Conservation (phyloP, 2,329 filamentous ascomycete species). For the Parasarocladium wereldwijsianum region DNA sequence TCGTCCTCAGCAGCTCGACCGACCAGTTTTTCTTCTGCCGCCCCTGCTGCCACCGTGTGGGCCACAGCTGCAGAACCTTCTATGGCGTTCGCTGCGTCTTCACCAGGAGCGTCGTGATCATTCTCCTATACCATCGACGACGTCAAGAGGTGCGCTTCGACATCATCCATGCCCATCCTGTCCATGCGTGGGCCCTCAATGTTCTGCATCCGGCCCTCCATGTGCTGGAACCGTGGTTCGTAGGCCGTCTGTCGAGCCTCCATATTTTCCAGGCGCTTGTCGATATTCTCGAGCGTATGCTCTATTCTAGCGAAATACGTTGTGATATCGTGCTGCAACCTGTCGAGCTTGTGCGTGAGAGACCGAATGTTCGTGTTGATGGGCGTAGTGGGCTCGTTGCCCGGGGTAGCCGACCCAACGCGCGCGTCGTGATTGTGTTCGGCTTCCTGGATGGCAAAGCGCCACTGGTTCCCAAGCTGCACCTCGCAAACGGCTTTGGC, state of each 20-base stretch:
- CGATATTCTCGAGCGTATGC: conserved; percentile 32
- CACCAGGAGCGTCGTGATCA: conserved; percentile 7
- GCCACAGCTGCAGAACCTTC: neutral
- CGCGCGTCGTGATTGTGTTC: conserved; percentile 48
- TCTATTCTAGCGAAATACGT: conserved; percentile 37
- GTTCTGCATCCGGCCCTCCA: conserved; percentile 25
- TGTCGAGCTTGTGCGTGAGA: conserved; percentile 44
- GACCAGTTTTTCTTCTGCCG: neutral
- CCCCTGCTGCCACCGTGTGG: neutral
- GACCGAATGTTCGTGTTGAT: conserved; percentile 42
- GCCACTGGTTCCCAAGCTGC: conserved; percentile 47
- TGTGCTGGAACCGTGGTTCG: conserved; percentile 28
- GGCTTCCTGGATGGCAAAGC: conserved; percentile 45
- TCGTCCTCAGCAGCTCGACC: neutral
- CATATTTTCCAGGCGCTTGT: conserved; percentile 40
- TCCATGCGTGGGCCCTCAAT: conserved; percentile 28
- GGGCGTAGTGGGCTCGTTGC: conserved; percentile 38
- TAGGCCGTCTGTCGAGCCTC: conserved; percentile 28
- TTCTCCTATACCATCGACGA: conserved; percentile 28
- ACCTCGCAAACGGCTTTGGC: conserved; percentile 51
- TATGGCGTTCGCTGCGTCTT: conserved; percentile 1
- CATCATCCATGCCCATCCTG: conserved; percentile 28
- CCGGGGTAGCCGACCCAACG: conserved; percentile 35
- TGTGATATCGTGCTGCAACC: conserved; percentile 39
- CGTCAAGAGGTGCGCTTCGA: conserved; percentile 27